These are phyloP conservation scores for Hypoxylon intermedium DNA, from an alignment of 495 filamentous ascomycete genomes.

Conservation along the genomic window DNA sequence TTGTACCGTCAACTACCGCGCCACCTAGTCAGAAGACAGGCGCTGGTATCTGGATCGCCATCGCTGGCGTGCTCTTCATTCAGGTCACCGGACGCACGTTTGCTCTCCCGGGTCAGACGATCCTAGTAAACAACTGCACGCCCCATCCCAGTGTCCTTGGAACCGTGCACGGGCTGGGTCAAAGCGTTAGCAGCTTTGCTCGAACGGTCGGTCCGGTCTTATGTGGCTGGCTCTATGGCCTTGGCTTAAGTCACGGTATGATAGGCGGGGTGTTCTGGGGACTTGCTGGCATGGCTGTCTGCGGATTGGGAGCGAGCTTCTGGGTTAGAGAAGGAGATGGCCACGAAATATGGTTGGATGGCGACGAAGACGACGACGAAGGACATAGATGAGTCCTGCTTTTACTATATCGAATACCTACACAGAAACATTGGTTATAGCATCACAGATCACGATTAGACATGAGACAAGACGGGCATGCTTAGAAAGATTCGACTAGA, in stretches of 20 bases:
- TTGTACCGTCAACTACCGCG: slow-evolving; percentile 67
- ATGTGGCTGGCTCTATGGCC: slow-evolving; percentile 73
- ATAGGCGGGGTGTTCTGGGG: slow-evolving; percentile 83
- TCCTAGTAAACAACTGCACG: slow-evolving; percentile 83
- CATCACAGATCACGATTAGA: background rate
- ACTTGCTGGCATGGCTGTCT: slow-evolving; percentile 66
- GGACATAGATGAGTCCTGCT: slow-evolving; percentile 5
- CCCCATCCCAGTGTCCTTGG: slow-evolving; percentile 82
- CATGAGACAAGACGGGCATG: slow-evolving; percentile 8
- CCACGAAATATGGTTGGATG: slow-evolving; percentile 72
- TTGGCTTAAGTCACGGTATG: slow-evolving; percentile 70
- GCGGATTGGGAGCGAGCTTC: slow-evolving; percentile 66
- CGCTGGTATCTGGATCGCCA: slow-evolving; percentile 68
- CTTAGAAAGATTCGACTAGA: too few species aligned
- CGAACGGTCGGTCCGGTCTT: slow-evolving; percentile 78
- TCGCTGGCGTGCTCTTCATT: slow-evolving; percentile 70
- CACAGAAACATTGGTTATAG: background rate
- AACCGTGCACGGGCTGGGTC: slow-evolving; percentile 81
- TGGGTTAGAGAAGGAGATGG: slow-evolving; percentile 77
- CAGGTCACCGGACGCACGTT: slow-evolving; percentile 85
- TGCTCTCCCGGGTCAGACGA: slow-evolving; percentile 76
- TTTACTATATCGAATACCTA: background rate
- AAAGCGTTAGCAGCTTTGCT: slow-evolving; percentile 73
- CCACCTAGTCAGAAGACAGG: slow-evolving; percentile 72
- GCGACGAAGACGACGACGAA: slow-evolving; percentile 64